Conservation (phyloP, 139 green algal genomes). For the Coccomyxa sp. region DNA sequence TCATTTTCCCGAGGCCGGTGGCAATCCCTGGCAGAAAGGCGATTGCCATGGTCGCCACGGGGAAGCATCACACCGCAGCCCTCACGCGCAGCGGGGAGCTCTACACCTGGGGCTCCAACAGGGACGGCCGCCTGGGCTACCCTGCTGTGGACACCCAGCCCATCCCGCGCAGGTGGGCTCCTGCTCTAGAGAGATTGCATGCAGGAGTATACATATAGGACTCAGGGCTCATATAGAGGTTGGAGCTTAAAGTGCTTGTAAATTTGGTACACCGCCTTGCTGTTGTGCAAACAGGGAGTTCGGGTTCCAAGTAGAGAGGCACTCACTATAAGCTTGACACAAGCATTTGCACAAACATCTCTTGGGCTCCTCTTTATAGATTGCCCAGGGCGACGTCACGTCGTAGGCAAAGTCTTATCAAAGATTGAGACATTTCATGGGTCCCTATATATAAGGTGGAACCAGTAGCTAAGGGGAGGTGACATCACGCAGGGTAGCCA, state of each 20-base stretch:
- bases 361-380: not conserved
- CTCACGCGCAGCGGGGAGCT: conserved; percentile 72
- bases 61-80: conserved; percentile 86
- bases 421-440: no score
- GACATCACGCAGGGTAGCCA: not conserved
- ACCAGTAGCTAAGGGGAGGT: no score
- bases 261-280: no score
- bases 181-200: no score
- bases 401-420: not conserved
- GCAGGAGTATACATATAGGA: no score
- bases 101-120: conserved; percentile 72
- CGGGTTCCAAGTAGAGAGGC: no score
- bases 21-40: conserved; percentile 22
- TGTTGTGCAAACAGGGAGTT: no score
- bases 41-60: conserved; percentile 48
- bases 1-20: conserved; percentile 53
- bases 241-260: no score
- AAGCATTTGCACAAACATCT: not conserved
- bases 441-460: no score
- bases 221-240: no score
- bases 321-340: no score
- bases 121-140: conserved; percentile 70
- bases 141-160: conserved; percentile 67
- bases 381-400: not conserved
- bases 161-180: conserved; percentile 50